Conservation (phyloP, 306 rosid species). For the Corylus heterophylla region DNA sequence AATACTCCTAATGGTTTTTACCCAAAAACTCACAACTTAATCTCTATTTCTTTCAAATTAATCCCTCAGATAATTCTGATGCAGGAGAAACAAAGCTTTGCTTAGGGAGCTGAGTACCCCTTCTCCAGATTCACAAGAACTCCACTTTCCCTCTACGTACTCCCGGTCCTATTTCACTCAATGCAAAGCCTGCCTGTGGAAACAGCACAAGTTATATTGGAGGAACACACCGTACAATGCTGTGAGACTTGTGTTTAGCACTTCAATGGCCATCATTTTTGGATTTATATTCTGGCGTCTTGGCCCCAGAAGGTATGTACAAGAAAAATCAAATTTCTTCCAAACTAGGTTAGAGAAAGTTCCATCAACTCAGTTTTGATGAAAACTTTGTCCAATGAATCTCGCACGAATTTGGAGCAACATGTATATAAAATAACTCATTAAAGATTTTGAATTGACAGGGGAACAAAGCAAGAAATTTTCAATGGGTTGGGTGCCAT, state of each 20-base stretch:
- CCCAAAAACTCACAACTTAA: neutral
- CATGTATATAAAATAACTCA: neutral
- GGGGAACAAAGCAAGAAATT: conserved; percentile 22
- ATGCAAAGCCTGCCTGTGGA: conserved; percentile 46
- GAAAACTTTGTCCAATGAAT: too few species aligned
- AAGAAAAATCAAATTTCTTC: too few species aligned
- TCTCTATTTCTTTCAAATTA: neutral
- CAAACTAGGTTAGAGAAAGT: too few species aligned
- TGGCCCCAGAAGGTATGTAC: conserved; percentile 28
- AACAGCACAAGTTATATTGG: conserved; percentile 49
- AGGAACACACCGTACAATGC: conserved; percentile 46
- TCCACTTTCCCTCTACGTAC: conserved; percentile 33
- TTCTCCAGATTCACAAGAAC: conserved; percentile 30
- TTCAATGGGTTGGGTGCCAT: conserved; percentile 51
- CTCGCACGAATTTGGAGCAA: neutral
- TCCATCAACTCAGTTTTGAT: too few species aligned
- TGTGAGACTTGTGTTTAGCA: conserved; percentile 32
- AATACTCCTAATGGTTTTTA: neutral
- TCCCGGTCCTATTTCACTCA: conserved; percentile 34
- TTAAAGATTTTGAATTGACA: neutral
- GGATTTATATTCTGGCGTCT: conserved; percentile 49
- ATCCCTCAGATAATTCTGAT: neutral
- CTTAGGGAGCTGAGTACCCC: conserved; percentile 38
- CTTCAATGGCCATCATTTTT: conserved; percentile 33
- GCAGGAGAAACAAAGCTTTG: conserved; percentile 44